Evolutionary conservation across 129 eudicot genomes (phyloP).

Genomic region (Scalesia atractyloides): DNA sequence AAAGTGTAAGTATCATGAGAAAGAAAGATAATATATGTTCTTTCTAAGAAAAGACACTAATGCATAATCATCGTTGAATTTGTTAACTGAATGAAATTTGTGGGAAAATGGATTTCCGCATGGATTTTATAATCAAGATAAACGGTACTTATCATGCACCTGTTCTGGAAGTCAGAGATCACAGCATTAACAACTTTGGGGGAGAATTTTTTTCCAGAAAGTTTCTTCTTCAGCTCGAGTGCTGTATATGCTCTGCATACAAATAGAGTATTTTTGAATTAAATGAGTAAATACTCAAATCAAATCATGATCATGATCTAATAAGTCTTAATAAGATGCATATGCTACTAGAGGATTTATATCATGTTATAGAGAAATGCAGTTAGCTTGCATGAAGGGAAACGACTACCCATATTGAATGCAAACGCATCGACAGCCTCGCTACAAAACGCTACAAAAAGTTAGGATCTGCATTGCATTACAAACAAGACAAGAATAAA

Average conservation of each 20-base stretch:
- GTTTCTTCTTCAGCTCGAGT: slow-evolving; percentile 65
- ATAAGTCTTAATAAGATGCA: background rate
- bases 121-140: slow-evolving; percentile 14
- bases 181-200: slow-evolving; percentile 54
- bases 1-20: background rate
- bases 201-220: slow-evolving; percentile 52
- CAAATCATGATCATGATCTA: background rate
- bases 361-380: slow-evolving; percentile 6
- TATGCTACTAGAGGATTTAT: background rate
- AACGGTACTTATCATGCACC: slow-evolving; percentile 40
- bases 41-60: background rate
- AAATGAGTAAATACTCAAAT: slow-evolving; percentile 4
- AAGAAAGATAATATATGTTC: background rate
- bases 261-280: slow-evolving; percentile 18
- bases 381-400: slow-evolving; percentile 12
- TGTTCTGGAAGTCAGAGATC: slow-evolving; percentile 63
- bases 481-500: slow-evolving; percentile 5
- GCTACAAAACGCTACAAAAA: slow-evolving; percentile 8
- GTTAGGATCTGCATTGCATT: background rate
- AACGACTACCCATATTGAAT: background rate
- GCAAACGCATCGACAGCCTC: background rate
- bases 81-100: background rate
- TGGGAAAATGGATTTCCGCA: background rate
- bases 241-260: slow-evolving; percentile 62
- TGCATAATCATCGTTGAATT: background rate